phyloP scores from a whole-genome alignment of 305 asterid genomes.

The Ilex paraguariensis region DNA sequence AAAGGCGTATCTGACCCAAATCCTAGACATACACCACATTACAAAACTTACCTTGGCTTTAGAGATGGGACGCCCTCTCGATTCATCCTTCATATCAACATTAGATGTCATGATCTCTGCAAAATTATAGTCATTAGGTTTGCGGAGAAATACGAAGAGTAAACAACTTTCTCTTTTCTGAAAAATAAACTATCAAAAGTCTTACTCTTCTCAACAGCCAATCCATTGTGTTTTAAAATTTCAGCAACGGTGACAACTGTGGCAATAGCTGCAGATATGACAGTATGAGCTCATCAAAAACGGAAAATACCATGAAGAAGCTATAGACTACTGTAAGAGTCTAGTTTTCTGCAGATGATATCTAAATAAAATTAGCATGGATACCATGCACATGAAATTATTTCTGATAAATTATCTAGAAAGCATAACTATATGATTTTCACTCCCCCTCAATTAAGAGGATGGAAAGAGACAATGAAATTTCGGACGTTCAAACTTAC shows the following conservation, averaged over 20 bases:
- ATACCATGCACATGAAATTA: no score
- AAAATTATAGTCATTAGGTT: slow-evolving; percentile 6
- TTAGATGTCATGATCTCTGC: slow-evolving; percentile 77
- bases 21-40: no score
- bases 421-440: no score
- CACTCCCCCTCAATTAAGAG: no score
- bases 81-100: slow-evolving; percentile 73
- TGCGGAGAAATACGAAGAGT: no score
- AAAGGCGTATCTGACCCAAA: no score
- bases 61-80: slow-evolving; percentile 62
- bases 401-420: no score
- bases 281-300: background rate
- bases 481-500: no score
- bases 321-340: background rate
- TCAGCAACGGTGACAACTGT: slow-evolving; percentile 77
- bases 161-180: background rate
- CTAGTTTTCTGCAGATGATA: background rate
- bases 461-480: no score
- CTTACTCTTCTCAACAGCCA: slow-evolving; percentile 75
- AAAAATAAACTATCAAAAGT: background rate
- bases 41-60: slow-evolving; percentile 57
- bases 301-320: background rate
- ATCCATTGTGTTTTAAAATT: slow-evolving; percentile 71
- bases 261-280: slow-evolving; percentile 54
- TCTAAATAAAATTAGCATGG: no score